Conservation (phyloP, 495 filamentous ascomycete genomes). For the Staphylotrichum tortipilum region DNA sequence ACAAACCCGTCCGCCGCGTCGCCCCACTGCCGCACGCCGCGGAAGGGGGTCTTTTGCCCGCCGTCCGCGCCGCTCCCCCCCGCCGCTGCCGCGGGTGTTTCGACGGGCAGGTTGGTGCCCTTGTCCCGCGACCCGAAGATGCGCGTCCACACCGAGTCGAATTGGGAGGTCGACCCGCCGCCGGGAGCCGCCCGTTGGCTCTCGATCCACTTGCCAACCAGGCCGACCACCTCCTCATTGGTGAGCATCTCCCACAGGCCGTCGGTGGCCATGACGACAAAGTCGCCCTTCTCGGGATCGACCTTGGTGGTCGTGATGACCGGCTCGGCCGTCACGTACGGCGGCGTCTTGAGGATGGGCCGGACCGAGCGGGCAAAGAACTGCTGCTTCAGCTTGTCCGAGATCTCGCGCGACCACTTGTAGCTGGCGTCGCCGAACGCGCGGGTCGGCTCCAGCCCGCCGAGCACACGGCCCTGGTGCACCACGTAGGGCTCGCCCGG, state of each 20-base stretch:
- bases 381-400: conserved; percentile 66
- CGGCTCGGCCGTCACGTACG: conserved; percentile 65
- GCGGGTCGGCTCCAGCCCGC: conserved; percentile 81
- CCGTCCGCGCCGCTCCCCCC: conserved; percentile 21
- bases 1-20: conserved; percentile 70
- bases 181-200: conserved; percentile 43
- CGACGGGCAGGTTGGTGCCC: conserved; percentile 48
- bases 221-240: conserved; percentile 94
- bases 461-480: conserved; percentile 79
- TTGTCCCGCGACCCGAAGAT: conserved; percentile 43
- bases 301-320: conserved; percentile 85
- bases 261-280: conserved; percentile 93
- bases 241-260: conserved; percentile 99
- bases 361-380: conserved; percentile 78
- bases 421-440: conserved; percentile 95
- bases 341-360: conserved; percentile 73
- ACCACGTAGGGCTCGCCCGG: conserved; percentile 81
- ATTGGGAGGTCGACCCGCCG: conserved; percentile 19
- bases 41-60: conserved; percentile 64
- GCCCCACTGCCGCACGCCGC: conserved; percentile 70
- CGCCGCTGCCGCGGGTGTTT: too few species aligned
- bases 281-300: conserved; percentile 82
- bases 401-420: conserved; percentile 84
- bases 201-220: conserved; percentile 96
- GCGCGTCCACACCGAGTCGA: conserved; percentile 45